Percentiles rank a stretch among this genome's conserved stretches.
phyloP scores from a whole-genome alignment of 2,329 filamentous ascomycete genomes.

The Diplocarpon mali region DNA sequence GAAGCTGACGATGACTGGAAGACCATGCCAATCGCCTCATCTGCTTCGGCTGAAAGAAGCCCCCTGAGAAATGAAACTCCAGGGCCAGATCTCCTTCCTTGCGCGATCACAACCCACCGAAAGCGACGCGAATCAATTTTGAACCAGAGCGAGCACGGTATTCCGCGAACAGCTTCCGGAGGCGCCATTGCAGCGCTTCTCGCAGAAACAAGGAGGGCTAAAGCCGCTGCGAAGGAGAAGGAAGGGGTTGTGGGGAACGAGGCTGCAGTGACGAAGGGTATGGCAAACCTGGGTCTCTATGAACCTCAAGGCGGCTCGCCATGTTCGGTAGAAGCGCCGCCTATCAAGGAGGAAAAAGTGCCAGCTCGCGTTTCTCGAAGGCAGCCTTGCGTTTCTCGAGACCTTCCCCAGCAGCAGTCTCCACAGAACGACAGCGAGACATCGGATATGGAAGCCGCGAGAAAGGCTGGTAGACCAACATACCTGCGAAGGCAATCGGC shows the following conservation, averaged over 20 bases:
- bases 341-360: slow-evolving; percentile 13
- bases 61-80: slow-evolving; percentile 23
- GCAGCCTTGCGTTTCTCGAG: slow-evolving; percentile 14
- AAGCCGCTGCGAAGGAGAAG: slow-evolving; percentile 20
- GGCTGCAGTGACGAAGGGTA: slow-evolving; percentile 10
- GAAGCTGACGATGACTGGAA: slow-evolving; percentile 26
- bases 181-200: slow-evolving; percentile 24
- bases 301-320: slow-evolving; percentile 22
- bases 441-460: slow-evolving; percentile 18
- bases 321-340: slow-evolving; percentile 6
- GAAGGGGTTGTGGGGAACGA: slow-evolving; percentile 15
- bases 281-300: slow-evolving; percentile 23
- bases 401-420: slow-evolving; percentile 1
- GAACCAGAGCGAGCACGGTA: slow-evolving; percentile 17
- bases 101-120: slow-evolving; percentile 24
- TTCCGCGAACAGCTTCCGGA: slow-evolving; percentile 13
- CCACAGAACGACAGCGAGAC: slow-evolving; percentile 16
- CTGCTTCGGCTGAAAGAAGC: slow-evolving; percentile 22
- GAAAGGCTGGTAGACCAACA: slow-evolving; percentile 6
- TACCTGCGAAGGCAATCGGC: slow-evolving; percentile 24
- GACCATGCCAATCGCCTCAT: slow-evolving; percentile 18
- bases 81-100: slow-evolving; percentile 15
- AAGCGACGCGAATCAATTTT: slow-evolving; percentile 26
- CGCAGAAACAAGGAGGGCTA: slow-evolving; percentile 21
- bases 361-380: slow-evolving; percentile 18